phyloP scores from a whole-genome alignment of 2,329 filamentous ascomycete genomes.

The Trichoderma lentiforme region DNA sequence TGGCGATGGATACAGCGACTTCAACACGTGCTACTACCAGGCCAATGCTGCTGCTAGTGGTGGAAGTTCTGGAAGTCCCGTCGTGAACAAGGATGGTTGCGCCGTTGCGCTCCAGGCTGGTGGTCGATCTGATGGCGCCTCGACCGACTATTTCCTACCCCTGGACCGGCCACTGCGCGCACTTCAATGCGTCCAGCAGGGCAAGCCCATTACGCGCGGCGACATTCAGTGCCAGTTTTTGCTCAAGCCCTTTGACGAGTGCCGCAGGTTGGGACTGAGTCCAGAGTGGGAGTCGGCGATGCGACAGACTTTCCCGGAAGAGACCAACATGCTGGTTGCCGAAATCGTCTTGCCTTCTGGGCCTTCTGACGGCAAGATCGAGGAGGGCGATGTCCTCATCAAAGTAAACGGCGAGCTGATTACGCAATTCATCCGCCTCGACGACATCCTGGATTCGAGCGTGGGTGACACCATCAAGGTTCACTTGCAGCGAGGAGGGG shows the following conservation, averaged over 20 bases:
- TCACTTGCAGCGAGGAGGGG: constrained; percentile 81
- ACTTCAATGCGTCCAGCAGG: constrained; percentile 77
- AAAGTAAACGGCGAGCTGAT: constrained; percentile 92
- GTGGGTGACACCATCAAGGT: constrained; percentile 77
- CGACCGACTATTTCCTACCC: constrained; percentile 96
- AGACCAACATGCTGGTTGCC: constrained; percentile 94
- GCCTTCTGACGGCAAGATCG: constrained; percentile 79
- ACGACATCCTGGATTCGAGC: constrained; percentile 85
- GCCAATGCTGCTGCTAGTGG: constrained; percentile 95
- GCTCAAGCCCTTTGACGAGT: constrained; percentile 96
- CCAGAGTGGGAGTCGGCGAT: constrained; percentile 83
- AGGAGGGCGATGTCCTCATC: constrained; percentile 90
- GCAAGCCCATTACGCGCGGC: constrained; percentile 74
- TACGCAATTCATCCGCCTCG: constrained; percentile 87
- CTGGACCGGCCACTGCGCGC: constrained; percentile 87
- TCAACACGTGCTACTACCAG: constrained; percentile 95
- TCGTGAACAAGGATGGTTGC: constrained; percentile 90
- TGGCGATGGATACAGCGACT: constrained; percentile 96
- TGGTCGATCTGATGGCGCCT: constrained; percentile 87
- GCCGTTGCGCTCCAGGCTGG: constrained; percentile 93
- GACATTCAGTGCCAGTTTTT: constrained; percentile 99
- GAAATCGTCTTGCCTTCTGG: constrained; percentile 92
- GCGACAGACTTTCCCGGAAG: constrained; percentile 79
- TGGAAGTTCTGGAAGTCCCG: constrained; percentile 95
- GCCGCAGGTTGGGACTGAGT: constrained; percentile 79